phyloP scores from a whole-genome alignment of 805 yeast genomes.

The Huiozyma naganishii region DNA sequence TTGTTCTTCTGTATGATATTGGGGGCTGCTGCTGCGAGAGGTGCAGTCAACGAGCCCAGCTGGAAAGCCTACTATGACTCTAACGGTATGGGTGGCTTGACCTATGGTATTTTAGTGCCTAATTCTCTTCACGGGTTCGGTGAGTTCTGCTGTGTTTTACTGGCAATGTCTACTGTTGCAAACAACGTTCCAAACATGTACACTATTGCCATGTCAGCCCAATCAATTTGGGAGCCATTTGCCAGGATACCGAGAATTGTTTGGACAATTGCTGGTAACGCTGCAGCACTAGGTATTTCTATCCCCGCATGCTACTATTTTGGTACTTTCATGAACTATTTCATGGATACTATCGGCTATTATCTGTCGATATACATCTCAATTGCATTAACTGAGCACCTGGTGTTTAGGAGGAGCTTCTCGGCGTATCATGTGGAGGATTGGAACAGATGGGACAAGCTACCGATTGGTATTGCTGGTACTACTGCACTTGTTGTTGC shows the following conservation, averaged over 20 bases:
- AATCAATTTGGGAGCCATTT: slow-evolving; percentile 70
- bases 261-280: slow-evolving; percentile 74
- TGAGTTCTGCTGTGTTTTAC: slow-evolving; percentile 73
- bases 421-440: slow-evolving; percentile 51
- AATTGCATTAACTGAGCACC: slow-evolving; percentile 71
- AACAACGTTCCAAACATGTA: slow-evolving; percentile 92
- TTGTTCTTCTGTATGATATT: slow-evolving; percentile 61
- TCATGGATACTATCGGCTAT: slow-evolving; percentile 87
- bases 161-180: slow-evolving; percentile 79
- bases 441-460: slow-evolving; percentile 44
- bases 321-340: slow-evolving; percentile 62
- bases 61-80: slow-evolving; percentile 43
- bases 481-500: slow-evolving; percentile 70
- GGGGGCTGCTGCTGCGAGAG: slow-evolving; percentile 82
- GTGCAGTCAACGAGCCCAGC: slow-evolving; percentile 35
- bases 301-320: slow-evolving; percentile 80
- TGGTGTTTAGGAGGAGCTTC: slow-evolving; percentile 50
- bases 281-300: slow-evolving; percentile 70
- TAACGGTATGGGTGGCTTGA: slow-evolving; percentile 69
- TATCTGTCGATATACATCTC: slow-evolving; percentile 80
- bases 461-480: slow-evolving; percentile 77
- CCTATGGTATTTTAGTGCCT: slow-evolving; percentile 65
- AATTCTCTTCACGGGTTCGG: slow-evolving; percentile 84
- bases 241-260: slow-evolving; percentile 67
- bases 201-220: slow-evolving; percentile 79